phyloP scores from a whole-genome alignment of 495 filamentous ascomycete species.

The Xylaria nigripes region DNA sequence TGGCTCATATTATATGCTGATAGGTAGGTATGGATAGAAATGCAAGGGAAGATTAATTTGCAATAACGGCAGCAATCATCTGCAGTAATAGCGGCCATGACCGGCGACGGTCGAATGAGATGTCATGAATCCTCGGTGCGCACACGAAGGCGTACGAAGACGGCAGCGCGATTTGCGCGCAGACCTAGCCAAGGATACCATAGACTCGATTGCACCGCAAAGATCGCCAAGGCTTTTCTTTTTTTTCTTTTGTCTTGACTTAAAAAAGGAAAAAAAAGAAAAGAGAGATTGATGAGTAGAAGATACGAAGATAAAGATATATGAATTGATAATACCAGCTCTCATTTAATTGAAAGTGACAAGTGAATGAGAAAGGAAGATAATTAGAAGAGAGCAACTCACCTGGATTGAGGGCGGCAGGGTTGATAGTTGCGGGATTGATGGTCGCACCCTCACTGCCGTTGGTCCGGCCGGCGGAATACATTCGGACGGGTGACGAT shows the following conservation, averaged over 20 bases:
- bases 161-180: background rate
- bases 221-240: background rate
- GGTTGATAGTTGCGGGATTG: slow-evolving; percentile 47
- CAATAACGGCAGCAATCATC: slow-evolving; percentile 15
- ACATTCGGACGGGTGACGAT: slow-evolving; percentile 38
- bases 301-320: background rate
- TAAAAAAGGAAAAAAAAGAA: background rate
- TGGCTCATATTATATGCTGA: background rate
- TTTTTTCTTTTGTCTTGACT: background rate
- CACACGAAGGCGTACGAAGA: background rate
- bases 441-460: slow-evolving; percentile 50
- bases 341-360: no score
- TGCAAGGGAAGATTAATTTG: slow-evolving; percentile 11
- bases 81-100: slow-evolving; percentile 9
- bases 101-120: slow-evolving; percentile 11
- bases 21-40: background rate
- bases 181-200: background rate
- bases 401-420: slow-evolving; percentile 48
- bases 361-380: background rate
- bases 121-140: slow-evolving; percentile 1
- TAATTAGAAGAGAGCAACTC: slow-evolving; percentile 22
- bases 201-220: slow-evolving; percentile 1
- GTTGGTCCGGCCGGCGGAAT: slow-evolving; percentile 45
- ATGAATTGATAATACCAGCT: background rate
- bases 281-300: background rate